A percentile compares a stretch with the other conserved stretches of the same genome.
Evolutionary conservation across 345 rosid genomes (phyloP).

Genomic region (Noccaea caerulescens): DNA sequence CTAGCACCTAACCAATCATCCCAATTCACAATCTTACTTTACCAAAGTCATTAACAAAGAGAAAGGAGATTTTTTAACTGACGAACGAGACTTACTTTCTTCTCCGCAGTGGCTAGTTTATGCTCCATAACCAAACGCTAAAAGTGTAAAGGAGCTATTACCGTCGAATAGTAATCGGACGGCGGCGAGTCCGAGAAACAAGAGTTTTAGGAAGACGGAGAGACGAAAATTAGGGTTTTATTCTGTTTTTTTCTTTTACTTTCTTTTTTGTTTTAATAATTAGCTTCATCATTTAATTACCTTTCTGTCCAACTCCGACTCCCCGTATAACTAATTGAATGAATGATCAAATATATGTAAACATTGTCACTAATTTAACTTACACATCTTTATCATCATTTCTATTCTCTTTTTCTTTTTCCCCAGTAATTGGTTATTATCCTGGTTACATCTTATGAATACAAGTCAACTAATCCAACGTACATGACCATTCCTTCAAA

Average conservation of each 20-base stretch:
- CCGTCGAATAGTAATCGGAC: constrained; percentile 18
- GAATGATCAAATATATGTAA: too few relatives aligned
- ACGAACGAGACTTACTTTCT: constrained; percentile 36
- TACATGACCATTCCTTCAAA: neutral
- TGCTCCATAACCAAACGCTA: constrained; percentile 44
- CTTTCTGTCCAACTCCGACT: constrained; percentile 2
- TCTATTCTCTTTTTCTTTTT: neutral
- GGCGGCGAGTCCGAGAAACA: constrained; percentile 26
- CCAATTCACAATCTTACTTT: neutral
- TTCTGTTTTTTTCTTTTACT: neutral
- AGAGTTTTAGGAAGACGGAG: constrained; percentile 8
- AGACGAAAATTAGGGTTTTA: constrained; percentile 32
- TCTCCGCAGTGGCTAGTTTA: constrained; percentile 49
- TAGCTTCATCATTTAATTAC: constrained; percentile 8
- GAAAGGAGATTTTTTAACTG: neutral
- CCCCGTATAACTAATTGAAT: too few relatives aligned
- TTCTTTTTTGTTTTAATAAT: neutral
- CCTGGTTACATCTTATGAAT: neutral
- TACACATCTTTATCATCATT: neutral
- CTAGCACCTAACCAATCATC: constrained; percentile 55
- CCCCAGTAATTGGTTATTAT: neutral
- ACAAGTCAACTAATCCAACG: neutral
- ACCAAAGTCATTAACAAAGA: neutral
- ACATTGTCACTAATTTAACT: neutral
- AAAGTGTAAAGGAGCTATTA: constrained; percentile 13